Evolutionary conservation across 169 alveolate species (phyloP), one percentile per base, ranked within the genome.

Genomic region (Eimeria praecox): DNA sequence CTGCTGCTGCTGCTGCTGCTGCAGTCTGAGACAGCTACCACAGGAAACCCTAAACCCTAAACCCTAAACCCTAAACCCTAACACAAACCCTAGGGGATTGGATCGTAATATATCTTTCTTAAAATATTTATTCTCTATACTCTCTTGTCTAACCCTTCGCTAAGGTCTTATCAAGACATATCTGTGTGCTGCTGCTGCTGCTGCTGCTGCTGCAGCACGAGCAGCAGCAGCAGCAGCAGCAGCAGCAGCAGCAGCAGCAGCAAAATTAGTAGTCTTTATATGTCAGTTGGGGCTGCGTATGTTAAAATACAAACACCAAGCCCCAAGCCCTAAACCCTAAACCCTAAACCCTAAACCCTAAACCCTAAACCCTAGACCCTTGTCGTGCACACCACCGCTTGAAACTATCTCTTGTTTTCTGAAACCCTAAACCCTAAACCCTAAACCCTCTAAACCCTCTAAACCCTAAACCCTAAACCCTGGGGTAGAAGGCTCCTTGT

Each of bases 1-100:
- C 92, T 56, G 69, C 44, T 46, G 75, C 91, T 35, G 86, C 86
- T 35, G 54, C 54, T 16, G 54, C 86, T 35, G 86, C 86, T 5
- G 44, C 86, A 33, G 86, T 22, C 30, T 22, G 56, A 75, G 30
- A 35, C 86, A 12, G 54, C 86, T 9, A 44, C 14, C 54, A 44
- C 86, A 3, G n/a, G 33, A 75, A 35, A 75, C 86, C 52, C 46
- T 35, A 75, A 33, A 75, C 86, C 86, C 44, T 75, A 35, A 42
- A 69, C 2, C n/a, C 56, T 35, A 75, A 42, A 75, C 86, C 86
- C 86, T 18, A 5, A 27, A 3, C 1, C 86, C 27, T 9, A 33
- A 33, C 54, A 52, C 24, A 16, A 35, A 30, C 16, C 24, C 35
- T 35, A 69, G 20, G 80, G 42, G 24, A 30, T 69, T 69, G 27